Evolutionary conservation across 108 stramenopile species (phyloP).

Genomic region (Cyclostephanos invisitatus): DNA sequence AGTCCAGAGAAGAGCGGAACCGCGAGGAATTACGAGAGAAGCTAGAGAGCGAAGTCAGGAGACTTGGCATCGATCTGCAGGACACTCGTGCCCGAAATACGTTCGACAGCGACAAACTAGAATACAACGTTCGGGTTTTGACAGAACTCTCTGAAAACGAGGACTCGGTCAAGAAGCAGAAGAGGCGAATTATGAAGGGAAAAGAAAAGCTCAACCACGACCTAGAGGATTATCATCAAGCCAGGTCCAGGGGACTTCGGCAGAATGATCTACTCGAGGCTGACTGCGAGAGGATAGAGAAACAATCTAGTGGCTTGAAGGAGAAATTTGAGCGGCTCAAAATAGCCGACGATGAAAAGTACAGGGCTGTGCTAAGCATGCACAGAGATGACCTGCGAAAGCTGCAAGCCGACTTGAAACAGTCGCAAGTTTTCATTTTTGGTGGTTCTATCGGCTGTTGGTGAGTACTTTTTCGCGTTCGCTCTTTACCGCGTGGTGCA

Average conservation of each 20-base stretch:
- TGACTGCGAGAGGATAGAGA: slow-evolving; percentile 50
- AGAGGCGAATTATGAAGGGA: slow-evolving; percentile 45
- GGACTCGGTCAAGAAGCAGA: slow-evolving; percentile 38
- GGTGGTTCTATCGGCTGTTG: slow-evolving; percentile 33
- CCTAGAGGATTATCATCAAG: slow-evolving; percentile 21
- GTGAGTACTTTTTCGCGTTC: slow-evolving; percentile 1
- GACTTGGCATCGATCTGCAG: slow-evolving; percentile 41
- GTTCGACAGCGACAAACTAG: slow-evolving; percentile 45
- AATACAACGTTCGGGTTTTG: slow-evolving; percentile 43
- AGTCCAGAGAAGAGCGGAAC: slow-evolving; percentile 23
- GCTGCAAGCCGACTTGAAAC: slow-evolving; percentile 33
- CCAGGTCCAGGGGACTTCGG: slow-evolving; percentile 14
- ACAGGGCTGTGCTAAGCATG: slow-evolving; percentile 24
- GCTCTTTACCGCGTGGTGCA: not conserved
- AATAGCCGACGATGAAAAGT: slow-evolving; percentile 46
- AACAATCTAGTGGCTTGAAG: slow-evolving; percentile 40
- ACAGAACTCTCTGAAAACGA: slow-evolving; percentile 42
- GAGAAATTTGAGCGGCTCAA: slow-evolving; percentile 53
- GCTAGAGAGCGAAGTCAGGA: slow-evolving; percentile 26
- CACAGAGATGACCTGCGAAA: slow-evolving; percentile 42
- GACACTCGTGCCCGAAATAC: slow-evolving; percentile 32
- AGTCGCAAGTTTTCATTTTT: slow-evolving; percentile 43
- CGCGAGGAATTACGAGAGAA: slow-evolving; percentile 21
- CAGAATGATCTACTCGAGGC: slow-evolving; percentile 41
- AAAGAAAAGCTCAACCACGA: slow-evolving; percentile 36